phyloP scores from a whole-genome alignment of 2,329 filamentous ascomycete genomes.

The Waltergamsia citrina region DNA sequence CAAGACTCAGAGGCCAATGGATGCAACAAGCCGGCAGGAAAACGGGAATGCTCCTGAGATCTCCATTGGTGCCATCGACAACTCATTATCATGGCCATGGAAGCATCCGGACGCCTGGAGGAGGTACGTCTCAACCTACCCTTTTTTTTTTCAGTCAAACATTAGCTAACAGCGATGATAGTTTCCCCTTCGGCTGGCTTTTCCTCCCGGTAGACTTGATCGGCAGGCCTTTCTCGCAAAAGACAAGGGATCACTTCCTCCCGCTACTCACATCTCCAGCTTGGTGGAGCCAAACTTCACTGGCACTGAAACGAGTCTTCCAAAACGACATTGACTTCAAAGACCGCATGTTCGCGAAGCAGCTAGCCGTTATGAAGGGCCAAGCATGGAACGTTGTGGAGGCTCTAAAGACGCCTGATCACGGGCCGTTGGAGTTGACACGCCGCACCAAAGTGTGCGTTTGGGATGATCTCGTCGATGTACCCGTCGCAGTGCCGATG shows the following conservation, averaged over 20 bases:
- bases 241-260: constrained; percentile 90
- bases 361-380: constrained; percentile 98
- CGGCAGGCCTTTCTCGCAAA: constrained; percentile 89
- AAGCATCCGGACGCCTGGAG: constrained; percentile 90
- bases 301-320: constrained; percentile 78
- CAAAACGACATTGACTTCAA: constrained; percentile 92
- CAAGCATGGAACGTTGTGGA: constrained; percentile 99
- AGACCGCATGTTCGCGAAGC: constrained; percentile 96
- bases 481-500: constrained; percentile 89
- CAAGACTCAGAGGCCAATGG: constrained; percentile 74
- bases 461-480: constrained; percentile 95
- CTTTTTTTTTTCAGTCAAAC: background rate
- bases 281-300: constrained; percentile 95
- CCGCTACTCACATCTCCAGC: constrained; percentile 86
- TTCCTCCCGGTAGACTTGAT: constrained; percentile 96
- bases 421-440: constrained; percentile 88
- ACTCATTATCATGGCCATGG: constrained; percentile 97
- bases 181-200: constrained; percentile 97
- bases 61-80: constrained; percentile 87
- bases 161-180: constrained; percentile 19
- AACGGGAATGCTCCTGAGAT: constrained; percentile 49
- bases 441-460: constrained; percentile 86
- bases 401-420: constrained; percentile 84
- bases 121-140: constrained; percentile 27
- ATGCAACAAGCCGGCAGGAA: constrained; percentile 46